These are phyloP conservation scores for Leishmania tropica DNA, from an alignment of 208 protist species.

Conservation along the genomic window DNA sequence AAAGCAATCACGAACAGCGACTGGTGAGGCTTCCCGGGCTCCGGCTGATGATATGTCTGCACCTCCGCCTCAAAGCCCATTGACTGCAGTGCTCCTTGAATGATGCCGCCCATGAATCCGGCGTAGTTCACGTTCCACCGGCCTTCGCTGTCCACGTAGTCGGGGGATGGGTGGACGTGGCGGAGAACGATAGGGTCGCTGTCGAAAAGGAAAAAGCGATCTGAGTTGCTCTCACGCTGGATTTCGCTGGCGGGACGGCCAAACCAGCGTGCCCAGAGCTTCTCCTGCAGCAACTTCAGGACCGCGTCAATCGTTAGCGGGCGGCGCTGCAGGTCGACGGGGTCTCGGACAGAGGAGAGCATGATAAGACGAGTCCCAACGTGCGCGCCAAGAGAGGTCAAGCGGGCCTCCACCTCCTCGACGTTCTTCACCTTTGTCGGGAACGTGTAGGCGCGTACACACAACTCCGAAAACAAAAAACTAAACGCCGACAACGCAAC, in stretches of 20 bases:
- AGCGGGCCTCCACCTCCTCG: constrained; percentile 76
- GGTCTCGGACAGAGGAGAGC: constrained; percentile 66
- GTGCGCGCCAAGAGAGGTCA: constrained; percentile 70
- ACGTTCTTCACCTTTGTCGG: constrained; percentile 75
- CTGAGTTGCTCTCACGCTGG: constrained; percentile 80
- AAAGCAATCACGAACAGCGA: constrained; percentile 87
- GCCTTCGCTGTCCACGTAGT: constrained; percentile 78
- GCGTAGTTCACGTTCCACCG: constrained; percentile 87
- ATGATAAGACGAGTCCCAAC: constrained; percentile 72
- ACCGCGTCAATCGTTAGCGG: constrained; percentile 68
- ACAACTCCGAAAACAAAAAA: constrained; percentile 88
- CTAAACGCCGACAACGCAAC: constrained; percentile 83
- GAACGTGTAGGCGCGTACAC: constrained; percentile 74
- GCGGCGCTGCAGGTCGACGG: constrained; percentile 49
- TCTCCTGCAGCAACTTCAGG: constrained; percentile 71
- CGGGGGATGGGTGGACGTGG: constrained; percentile 69
- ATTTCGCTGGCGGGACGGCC: constrained; percentile 72
- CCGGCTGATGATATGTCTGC: constrained; percentile 83
- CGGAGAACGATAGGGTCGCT: constrained; percentile 75
- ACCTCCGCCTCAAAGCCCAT: constrained; percentile 84
- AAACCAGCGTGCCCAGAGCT: constrained; percentile 85
- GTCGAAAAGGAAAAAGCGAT: constrained; percentile 85
- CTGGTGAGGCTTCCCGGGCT: constrained; percentile 67
- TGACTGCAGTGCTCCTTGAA: constrained; percentile 74
- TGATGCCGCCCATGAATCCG: constrained; percentile 81